Conservation (phyloP, 2,329 filamentous ascomycete genomes). For the Fusarium penzigii region DNA sequence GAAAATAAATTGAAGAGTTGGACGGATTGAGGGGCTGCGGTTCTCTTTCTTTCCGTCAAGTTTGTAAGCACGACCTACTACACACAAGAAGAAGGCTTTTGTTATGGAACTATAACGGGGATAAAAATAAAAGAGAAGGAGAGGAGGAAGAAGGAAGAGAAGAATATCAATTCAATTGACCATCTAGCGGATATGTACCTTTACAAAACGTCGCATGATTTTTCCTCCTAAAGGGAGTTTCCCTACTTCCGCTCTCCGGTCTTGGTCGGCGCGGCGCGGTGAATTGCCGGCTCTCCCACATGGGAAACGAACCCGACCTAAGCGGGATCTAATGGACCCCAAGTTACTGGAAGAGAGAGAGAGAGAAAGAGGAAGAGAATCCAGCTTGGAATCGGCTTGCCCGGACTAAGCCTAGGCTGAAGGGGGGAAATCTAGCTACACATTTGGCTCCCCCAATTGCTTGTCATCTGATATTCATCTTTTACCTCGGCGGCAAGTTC, state of each 20-base stretch:
- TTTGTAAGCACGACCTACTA: conserved; percentile 15
- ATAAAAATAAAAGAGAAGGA: conserved; percentile 2
- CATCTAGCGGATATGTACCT: background rate
- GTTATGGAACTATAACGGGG: conserved; percentile 2
- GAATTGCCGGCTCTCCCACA: conserved; percentile 23
- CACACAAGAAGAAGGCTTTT: conserved; percentile 16
- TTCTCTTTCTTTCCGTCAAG: conserved; percentile 19
- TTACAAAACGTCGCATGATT: conserved; percentile 21
- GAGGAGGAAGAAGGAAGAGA: background rate
- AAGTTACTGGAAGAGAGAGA: no score
- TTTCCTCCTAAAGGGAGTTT: conserved; percentile 7
- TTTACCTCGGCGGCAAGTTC: no score
- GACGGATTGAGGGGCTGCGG: background rate
- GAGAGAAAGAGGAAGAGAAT: background rate
- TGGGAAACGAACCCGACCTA: background rate
- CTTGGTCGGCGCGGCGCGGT: conserved; percentile 28
- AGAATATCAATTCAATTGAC: background rate
- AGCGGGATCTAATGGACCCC: no score
- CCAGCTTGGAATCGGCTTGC: conserved; percentile 17
- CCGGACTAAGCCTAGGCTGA: conserved; percentile 16
- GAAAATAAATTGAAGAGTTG: background rate
- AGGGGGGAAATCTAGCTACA: conserved; percentile 3
- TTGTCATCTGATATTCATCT: conserved; percentile 9
- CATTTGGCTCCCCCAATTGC: conserved; percentile 1
- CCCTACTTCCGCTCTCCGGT: conserved; percentile 18